Base-by-base conservation (phyloP, 2,329 filamentous ascomycete genomes). In the Sporothrix luriei region DNA sequence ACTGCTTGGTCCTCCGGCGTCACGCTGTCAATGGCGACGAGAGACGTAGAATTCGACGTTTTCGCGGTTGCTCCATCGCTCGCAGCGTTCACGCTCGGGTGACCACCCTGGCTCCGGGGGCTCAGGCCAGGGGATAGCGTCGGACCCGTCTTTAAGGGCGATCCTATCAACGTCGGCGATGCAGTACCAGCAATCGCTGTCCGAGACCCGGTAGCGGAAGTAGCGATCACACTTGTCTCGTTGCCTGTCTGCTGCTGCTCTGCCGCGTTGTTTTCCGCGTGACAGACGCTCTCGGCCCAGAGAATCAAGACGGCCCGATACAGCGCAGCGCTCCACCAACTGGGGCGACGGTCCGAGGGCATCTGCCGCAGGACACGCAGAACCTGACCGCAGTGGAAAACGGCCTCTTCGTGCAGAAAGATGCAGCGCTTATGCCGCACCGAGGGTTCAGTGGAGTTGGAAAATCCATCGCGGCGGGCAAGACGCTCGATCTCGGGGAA, bases 301-400 rank as follows among this genome's bases (percentile, higher is more conserved):
- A 90, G 79, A 52, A 88, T 84, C 69, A 90, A 79, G 4, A 84
- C 84, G 1, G 84, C 88, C n/a, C 90, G 87, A 76, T 92, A 91
- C 52, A 91, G 80, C 3, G 88, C 89, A 1, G 84, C 85, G n/a
- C 87, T 81, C 89, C 89, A 92, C 90, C 90, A 92, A 49, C 84
- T 85, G 6, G 90, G 90, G 26, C 88, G 84, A 3, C 85, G 82
- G 64, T 87, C 84, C 40, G 80, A 79, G 2, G 86, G 83, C 84
- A 91, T 90, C 16, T 81, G 79, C 7, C 85, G 82, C 51, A 91
- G 78, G 13, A 90, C 81, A 3, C 87, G 83, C 55, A 90, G 79
- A 3, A 91, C 84, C 77, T 92, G 90, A 0, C 89, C 89, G 72
- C 86, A 88, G 76, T 91, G 90, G 77, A 88, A 88, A 65, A 90